A percentile compares a stretch with the other conserved stretches of the same genome.
Evolutionary conservation across 805 yeast genomes (phyloP).

Genomic region (Cyberlindnera bimundalis): DNA sequence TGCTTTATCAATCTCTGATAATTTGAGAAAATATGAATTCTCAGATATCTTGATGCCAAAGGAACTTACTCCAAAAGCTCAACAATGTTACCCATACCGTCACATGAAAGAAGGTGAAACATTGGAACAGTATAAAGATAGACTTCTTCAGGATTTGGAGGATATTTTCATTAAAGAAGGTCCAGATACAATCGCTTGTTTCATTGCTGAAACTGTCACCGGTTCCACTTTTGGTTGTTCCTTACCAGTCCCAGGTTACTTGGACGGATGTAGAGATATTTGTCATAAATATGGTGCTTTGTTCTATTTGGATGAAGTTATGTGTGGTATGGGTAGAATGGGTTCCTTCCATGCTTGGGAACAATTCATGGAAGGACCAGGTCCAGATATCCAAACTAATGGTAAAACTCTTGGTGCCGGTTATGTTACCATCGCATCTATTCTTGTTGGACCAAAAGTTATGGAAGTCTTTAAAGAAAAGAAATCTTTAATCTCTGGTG

Average conservation of each 20-base stretch:
- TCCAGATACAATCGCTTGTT: conserved; percentile 41
- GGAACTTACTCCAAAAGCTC: conserved; percentile 26
- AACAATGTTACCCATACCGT: conserved; percentile 31
- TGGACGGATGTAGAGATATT: conserved; percentile 42
- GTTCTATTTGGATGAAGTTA: conserved; percentile 50
- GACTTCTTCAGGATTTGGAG: conserved; percentile 40
- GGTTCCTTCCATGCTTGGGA: conserved; percentile 48
- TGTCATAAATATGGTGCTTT: conserved; percentile 50
- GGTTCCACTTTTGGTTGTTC: conserved; percentile 46
- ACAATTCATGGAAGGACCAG: conserved; percentile 33
- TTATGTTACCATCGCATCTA: conserved; percentile 45
- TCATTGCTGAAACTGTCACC: conserved; percentile 43
- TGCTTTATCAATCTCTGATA: conserved; percentile 41
- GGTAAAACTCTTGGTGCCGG: conserved; percentile 51
- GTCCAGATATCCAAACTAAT: conserved; percentile 46
- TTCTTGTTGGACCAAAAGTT: conserved; percentile 36
- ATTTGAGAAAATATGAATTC: conserved; percentile 35
- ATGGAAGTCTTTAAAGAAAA: conserved; percentile 32
- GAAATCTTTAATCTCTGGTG: conserved; percentile 35
- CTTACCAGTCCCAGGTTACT: conserved; percentile 42
- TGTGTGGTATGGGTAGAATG: conserved; percentile 54
- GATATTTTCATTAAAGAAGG: conserved; percentile 39
- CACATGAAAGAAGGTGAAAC: conserved; percentile 31
- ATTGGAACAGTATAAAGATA: conserved; percentile 36
- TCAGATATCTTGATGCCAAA: conserved; percentile 28